phyloP scores from a whole-genome alignment of 1,284 basidiomycete genomes.

The Spongispora temasekensis region DNA sequence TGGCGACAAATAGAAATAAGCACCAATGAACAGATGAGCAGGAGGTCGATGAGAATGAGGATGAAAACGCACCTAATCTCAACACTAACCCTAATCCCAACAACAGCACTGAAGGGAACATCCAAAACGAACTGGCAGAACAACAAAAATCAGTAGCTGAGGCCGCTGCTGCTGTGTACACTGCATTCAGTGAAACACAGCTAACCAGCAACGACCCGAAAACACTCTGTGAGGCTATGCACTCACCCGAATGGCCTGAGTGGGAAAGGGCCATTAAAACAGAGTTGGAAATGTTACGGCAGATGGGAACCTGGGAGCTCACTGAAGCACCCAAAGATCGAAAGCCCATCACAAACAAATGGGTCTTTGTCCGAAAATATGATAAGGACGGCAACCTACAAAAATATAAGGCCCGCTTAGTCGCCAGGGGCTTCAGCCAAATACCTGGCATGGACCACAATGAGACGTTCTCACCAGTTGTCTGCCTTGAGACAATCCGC shows the following conservation, averaged over 20 bases:
- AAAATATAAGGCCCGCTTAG: constrained; percentile 8
- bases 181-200: not conserved
- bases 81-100: no score
- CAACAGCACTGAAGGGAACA: no score
- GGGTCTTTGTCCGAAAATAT: constrained; percentile 7
- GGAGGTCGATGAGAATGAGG: no score
- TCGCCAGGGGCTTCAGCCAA: constrained; percentile 4
- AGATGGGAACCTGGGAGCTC: constrained; percentile 8
- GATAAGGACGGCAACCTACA: constrained; percentile 5
- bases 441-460: constrained; percentile 1
- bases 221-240: no score
- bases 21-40: no score
- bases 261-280: not conserved
- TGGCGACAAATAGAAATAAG: no score
- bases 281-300: not conserved
- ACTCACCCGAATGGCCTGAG: no score
- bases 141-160: no score
- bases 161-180: no score
- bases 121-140: no score
- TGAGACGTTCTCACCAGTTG: constrained; percentile 4
- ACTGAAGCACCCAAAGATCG: not conserved
- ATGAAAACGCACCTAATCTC: no score
- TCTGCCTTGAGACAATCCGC: not conserved
- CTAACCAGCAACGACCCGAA: not conserved
- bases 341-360: constrained; percentile 1